Conservation (phyloP, 768 basidiomycete genomes). For the Leccinum uliginosum region DNA sequence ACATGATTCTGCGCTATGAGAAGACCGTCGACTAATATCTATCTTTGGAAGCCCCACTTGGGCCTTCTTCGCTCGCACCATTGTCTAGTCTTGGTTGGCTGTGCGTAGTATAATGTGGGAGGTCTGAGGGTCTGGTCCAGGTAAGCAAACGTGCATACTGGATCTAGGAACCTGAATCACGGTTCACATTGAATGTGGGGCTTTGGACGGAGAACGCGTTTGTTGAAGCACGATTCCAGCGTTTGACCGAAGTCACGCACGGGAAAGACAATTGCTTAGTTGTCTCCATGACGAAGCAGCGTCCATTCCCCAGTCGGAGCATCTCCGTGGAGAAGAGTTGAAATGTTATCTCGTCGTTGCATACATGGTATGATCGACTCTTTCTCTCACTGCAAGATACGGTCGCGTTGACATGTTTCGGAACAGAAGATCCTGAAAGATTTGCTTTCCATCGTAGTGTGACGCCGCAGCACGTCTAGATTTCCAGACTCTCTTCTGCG, state of each 20-base stretch:
- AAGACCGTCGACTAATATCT: not conserved
- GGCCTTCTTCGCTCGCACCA: not conserved
- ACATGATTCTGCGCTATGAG: constrained; percentile 8
- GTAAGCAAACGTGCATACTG: constrained; percentile 34
- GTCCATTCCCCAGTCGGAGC: constrained; percentile 48
- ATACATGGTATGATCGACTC: constrained; percentile 51
- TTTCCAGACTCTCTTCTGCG: constrained; percentile 52
- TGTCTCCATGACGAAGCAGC: constrained; percentile 31
- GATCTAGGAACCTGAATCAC: constrained; percentile 12
- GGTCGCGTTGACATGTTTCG: constrained; percentile 9
- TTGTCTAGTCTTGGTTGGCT: constrained; percentile 59
- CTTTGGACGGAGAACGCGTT: constrained; percentile 75
- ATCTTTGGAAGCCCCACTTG: not conserved
- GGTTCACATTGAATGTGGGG: constrained; percentile 10
- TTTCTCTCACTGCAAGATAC: constrained; percentile 3
- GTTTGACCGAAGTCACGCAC: constrained; percentile 59
- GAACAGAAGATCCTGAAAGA: constrained; percentile 77
- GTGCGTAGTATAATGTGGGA: constrained; percentile 80
- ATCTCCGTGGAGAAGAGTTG: constrained; percentile 72
- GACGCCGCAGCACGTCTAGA: constrained; percentile 53
- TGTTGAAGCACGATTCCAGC: constrained; percentile 78
- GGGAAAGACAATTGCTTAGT: constrained; percentile 32
- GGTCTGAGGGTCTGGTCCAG: constrained; percentile 68
- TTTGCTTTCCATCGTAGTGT: constrained; percentile 55
- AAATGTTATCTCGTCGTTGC: constrained; percentile 63